Conservation (phyloP, 768 basidiomycete species). For the Rhizopogon vulgaris region DNA sequence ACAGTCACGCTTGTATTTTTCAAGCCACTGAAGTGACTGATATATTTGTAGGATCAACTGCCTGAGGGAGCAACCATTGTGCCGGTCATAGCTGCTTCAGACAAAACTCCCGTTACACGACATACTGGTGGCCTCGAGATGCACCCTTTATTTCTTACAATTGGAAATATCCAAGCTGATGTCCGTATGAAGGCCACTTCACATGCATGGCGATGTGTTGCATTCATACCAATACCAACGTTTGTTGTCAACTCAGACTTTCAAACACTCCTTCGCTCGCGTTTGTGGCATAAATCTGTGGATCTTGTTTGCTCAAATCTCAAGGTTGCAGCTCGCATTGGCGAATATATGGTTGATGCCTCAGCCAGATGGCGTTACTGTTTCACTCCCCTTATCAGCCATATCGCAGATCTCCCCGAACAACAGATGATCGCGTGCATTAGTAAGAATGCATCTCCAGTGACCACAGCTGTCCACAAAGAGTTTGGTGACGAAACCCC, state of each 20-base stretch:
- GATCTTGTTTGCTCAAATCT: neutral
- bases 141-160: slow-evolving; percentile 23
- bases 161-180: slow-evolving; percentile 24
- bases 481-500: no score
- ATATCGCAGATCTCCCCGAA: slow-evolving; percentile 11
- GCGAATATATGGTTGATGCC: slow-evolving; percentile 15
- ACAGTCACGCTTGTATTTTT: no score
- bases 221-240: neutral
- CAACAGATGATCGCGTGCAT: slow-evolving; percentile 9
- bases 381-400: slow-evolving; percentile 9
- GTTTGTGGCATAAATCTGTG: neutral
- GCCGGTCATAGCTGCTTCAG: slow-evolving; percentile 22
- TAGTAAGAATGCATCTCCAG: slow-evolving; percentile 7
- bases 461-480: no score
- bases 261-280: neutral
- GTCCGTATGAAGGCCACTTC: slow-evolving; percentile 9
- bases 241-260: neutral
- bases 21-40: no score
- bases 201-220: slow-evolving; percentile 1
- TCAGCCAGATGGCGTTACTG: slow-evolving; percentile 5
- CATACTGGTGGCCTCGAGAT: slow-evolving; percentile 23
- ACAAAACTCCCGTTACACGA: slow-evolving; percentile 28
- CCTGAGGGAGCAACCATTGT: slow-evolving; percentile 21
- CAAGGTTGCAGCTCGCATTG: neutral
- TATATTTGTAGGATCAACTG: slow-evolving; percentile 8